phyloP scores from a whole-genome alignment of 2,329 filamentous ascomycete species.

The Calonectria pauciramosa region DNA sequence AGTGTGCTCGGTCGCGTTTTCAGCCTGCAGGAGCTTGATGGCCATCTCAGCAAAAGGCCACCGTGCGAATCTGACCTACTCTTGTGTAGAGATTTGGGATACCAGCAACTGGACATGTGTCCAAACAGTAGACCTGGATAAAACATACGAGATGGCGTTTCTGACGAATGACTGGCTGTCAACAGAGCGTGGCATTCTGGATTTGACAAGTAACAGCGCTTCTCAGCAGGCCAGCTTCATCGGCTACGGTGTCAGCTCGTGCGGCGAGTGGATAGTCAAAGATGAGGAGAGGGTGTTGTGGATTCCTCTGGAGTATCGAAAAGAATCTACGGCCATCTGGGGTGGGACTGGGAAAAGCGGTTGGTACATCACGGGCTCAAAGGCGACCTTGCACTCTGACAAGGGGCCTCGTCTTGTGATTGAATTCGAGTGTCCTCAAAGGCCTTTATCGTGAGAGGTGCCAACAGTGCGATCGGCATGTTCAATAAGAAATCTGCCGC shows the following conservation, averaged over 20 bases:
- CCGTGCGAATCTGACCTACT: not conserved
- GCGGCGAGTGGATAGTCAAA: not conserved
- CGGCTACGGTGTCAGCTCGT: not conserved
- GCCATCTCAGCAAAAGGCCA: not conserved
- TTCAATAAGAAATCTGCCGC: too few species aligned
- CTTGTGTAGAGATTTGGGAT: not conserved
- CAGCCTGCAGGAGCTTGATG: not conserved
- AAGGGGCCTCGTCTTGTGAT: not conserved
- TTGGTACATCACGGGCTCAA: not conserved
- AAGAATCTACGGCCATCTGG: not conserved
- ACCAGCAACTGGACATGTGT: not conserved
- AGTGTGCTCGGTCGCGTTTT: not conserved
- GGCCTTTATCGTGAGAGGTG: too few species aligned
- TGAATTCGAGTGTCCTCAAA: not conserved
- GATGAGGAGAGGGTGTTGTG: not conserved
- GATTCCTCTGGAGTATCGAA: not conserved
- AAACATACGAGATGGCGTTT: not conserved
- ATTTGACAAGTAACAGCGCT: not conserved
- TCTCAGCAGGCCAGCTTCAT: not conserved
- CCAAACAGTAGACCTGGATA: not conserved
- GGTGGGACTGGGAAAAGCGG: not conserved
- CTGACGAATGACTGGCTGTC: not conserved
- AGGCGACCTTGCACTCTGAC: not conserved
- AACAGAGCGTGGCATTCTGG: not conserved
- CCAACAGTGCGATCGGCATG: too few species aligned